A percentile compares a stretch with the other conserved stretches of the same genome.
phyloP scores from a whole-genome alignment of 2,329 filamentous ascomycete genomes.

The Neonectria punicea region DNA sequence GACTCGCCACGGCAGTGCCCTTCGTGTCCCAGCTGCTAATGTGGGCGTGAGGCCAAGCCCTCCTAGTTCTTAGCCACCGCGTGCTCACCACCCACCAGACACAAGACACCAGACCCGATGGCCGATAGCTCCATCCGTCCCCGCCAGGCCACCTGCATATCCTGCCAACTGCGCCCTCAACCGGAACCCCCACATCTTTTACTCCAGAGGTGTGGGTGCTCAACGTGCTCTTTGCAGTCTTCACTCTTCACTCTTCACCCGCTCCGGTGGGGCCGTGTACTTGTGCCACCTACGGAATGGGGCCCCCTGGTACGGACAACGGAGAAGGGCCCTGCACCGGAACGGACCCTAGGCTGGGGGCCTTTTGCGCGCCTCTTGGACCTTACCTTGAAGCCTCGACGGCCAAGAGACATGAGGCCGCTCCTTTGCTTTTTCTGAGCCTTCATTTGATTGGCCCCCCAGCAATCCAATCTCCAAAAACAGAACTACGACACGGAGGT shows the following conservation, averaged over 20 bases:
- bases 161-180: not conserved
- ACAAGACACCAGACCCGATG: not conserved
- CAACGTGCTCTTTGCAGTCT: conserved; percentile 13
- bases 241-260: conserved; percentile 5
- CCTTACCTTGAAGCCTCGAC: conserved; percentile 23
- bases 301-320: conserved; percentile 25
- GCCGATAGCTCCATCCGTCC: conserved; percentile 8
- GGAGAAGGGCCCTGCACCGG: conserved; percentile 26
- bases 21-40: not conserved
- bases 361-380: conserved; percentile 30
- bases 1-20: conserved; percentile 21
- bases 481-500: conserved; percentile 5
- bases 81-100: conserved; percentile 4
- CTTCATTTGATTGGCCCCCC: conserved; percentile 33
- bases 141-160: conserved; percentile 16
- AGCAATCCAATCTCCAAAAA: conserved; percentile 31
- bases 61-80: conserved; percentile 20
- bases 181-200: conserved; percentile 25
- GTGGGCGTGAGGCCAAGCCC: conserved; percentile 10
- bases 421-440: conserved; percentile 36
- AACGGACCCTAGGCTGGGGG: conserved; percentile 21
- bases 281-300: conserved; percentile 34
- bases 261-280: conserved; percentile 25
- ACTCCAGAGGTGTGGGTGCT: conserved; percentile 10
- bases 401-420: conserved; percentile 33